These are phyloP conservation scores for Zymoseptoria crescenta DNA, from an alignment of 2,329 filamentous ascomycete species.

Conservation along the genomic window DNA sequence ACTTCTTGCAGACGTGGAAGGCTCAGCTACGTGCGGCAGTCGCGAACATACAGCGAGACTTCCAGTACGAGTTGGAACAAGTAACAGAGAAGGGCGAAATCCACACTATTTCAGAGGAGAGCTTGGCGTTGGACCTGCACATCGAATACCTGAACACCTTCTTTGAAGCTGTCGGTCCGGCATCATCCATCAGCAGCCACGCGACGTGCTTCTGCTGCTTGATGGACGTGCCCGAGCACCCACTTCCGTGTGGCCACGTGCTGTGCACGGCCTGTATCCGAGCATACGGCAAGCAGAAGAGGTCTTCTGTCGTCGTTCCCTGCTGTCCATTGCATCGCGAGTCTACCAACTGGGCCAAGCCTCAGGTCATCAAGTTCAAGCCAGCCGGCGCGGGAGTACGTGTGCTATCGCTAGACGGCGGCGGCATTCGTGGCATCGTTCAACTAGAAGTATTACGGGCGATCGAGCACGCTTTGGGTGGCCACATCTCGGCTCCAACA, in stretches of 20 bases:
- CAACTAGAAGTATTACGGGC: slow-evolving; percentile 37
- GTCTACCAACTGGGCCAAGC: slow-evolving; percentile 29
- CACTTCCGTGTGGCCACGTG: slow-evolving; percentile 41
- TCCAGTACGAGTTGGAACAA: slow-evolving; percentile 27
- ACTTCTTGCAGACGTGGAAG: slow-evolving; percentile 25
- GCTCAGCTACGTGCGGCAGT: slow-evolving; percentile 25
- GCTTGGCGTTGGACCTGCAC: slow-evolving; percentile 25
- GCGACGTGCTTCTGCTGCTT: slow-evolving; percentile 43
- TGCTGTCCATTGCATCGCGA: slow-evolving; percentile 31
- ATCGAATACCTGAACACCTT: slow-evolving; percentile 29
- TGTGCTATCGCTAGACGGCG: slow-evolving; percentile 30
- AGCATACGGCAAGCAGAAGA: slow-evolving; percentile 26
- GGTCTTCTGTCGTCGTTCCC: slow-evolving; percentile 21
- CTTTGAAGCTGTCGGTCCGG: slow-evolving; percentile 34
- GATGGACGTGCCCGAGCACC: slow-evolving; percentile 36
- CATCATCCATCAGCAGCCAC: slow-evolving; percentile 25
- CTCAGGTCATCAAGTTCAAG: slow-evolving; percentile 24
- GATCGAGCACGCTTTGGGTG: slow-evolving; percentile 35
- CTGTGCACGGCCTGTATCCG: slow-evolving; percentile 38
- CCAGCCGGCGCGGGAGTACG: slow-evolving; percentile 23
- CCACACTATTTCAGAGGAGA: slow-evolving; percentile 24
- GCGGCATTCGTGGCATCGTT: slow-evolving; percentile 41
- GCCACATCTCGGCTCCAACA: slow-evolving; percentile 34
- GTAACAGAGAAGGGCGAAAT: slow-evolving; percentile 20
- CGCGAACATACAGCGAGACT: slow-evolving; percentile 23